These are phyloP conservation scores for Beauveria scarabaeidicola DNA, from an alignment of 2,329 filamentous ascomycete genomes.

Conservation along the genomic window DNA sequence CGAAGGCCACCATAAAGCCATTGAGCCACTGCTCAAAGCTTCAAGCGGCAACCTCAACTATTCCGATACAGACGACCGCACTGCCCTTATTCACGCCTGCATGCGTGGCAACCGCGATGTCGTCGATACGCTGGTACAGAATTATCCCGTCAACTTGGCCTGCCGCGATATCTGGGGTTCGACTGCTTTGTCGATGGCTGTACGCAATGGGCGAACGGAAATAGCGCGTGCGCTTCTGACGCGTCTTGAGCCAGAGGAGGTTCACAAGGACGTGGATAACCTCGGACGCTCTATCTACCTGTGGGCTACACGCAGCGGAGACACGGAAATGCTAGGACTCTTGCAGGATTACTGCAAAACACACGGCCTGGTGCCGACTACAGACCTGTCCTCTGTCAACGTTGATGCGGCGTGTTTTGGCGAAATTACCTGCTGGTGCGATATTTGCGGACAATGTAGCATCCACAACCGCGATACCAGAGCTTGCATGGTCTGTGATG, in stretches of 20 bases:
- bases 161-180: slow-evolving; percentile 4
- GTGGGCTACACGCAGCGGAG: slow-evolving; percentile 6
- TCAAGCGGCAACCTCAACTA: background rate
- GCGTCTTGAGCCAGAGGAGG: background rate
- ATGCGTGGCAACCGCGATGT: background rate
- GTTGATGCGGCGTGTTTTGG: background rate
- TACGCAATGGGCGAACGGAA: background rate
- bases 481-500: slow-evolving; percentile 12
- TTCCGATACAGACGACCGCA: background rate
- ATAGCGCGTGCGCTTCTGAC: background rate
- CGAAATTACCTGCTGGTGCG: slow-evolving; percentile 10
- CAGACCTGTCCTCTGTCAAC: background rate
- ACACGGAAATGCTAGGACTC: background rate
- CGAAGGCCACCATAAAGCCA: background rate
- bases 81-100: slow-evolving; percentile 5
- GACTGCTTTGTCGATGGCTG: slow-evolving; percentile 4
- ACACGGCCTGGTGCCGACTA: background rate
- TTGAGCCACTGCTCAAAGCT: background rate
- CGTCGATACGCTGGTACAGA: background rate
- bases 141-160: background rate
- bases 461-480: background rate
- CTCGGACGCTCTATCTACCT: background rate
- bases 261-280: background rate
- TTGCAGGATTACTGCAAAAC: background rate
- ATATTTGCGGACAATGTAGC: slow-evolving; percentile 13